Conservation (phyloP, 345 rosid genomes). For the Syzygium grande region DNA sequence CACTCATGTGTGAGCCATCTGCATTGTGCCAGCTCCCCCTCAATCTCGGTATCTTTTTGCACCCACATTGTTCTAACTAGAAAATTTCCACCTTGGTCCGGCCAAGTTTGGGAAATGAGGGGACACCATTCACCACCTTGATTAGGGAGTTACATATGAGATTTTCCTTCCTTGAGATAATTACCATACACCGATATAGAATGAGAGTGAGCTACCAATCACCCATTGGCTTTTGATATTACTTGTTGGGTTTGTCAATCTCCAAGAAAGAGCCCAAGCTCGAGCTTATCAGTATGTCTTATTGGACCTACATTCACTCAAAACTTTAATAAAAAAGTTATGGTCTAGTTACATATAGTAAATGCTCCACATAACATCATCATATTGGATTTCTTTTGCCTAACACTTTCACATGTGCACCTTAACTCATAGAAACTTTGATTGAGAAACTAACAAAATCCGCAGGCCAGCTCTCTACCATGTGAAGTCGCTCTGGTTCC, state of each 20-base stretch:
- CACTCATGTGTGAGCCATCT: background rate
- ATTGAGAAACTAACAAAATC: no score
- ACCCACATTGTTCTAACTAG: background rate
- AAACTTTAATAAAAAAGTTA: no score
- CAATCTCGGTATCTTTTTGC: background rate
- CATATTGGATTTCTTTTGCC: background rate
- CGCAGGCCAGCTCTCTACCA: no score
- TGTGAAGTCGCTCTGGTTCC: no score
- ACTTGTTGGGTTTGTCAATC: background rate
- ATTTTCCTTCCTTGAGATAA: background rate
- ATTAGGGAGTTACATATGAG: background rate
- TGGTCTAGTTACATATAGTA: accelerated
- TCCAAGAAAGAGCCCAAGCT: no score
- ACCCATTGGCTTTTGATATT: background rate
- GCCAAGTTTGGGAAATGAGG: background rate
- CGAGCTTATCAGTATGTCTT: no score
- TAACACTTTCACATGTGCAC: background rate
- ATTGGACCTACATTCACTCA: no score
- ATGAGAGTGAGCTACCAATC: background rate
- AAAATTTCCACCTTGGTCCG: background rate
- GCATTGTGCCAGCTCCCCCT: accelerated
- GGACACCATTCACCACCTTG: background rate
- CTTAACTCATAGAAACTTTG: accelerated
- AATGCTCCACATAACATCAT: background rate
- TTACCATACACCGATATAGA: accelerated